Base-by-base conservation (phyloP, 306 rosid genomes). In the Canavalia ensiformis region DNA sequence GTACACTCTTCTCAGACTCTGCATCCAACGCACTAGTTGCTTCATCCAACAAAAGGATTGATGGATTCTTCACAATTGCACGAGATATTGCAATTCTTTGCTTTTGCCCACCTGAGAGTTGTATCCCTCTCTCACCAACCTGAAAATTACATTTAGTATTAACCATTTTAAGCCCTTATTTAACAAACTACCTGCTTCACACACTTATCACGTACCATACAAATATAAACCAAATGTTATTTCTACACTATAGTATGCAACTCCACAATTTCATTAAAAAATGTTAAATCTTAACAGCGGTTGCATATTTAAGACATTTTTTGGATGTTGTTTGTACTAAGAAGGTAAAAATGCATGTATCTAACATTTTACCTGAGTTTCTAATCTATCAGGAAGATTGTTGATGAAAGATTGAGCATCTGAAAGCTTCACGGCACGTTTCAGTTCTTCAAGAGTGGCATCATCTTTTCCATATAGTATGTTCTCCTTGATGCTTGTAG, bases 61-160 rank as follows among this genome's bases (percentile, higher is more conserved):
- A 89, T 8, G 99, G 99, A 83, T 95, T 91, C 86, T 95, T 95
- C 83, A 95, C 91, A 1, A 95, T 87, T 7, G 99, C 99, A 0
- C 99, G 92, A 9, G 99, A 87, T 80, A 95, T 91, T 34, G 99
- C 99, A 71, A 95, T 93, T 86, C 99, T 88, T 79, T 95, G 99
- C 86, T 93, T 93, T 72, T 95, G 98, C 74, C 99, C 99, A 37
- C 98, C 99, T 11, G 99, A 95, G 47, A 93, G 80, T 80, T 95
- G 99, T 84, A 95, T 91, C 50, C 99, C 99, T 85, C 99, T 93
- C 85, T 95, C 99, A 28, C 99, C 99, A 85, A 95, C 99, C 99
- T 95, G 72, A 31, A 81, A 75, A 84, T 37, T 66, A 45, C 71
- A 18, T 45, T 45, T 58, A 31, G 49, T 39, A 34, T 9, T 41